These are phyloP conservation scores for Candida neerlandica DNA, from an alignment of 1,139 yeast genomes.

Conservation along the genomic window DNA sequence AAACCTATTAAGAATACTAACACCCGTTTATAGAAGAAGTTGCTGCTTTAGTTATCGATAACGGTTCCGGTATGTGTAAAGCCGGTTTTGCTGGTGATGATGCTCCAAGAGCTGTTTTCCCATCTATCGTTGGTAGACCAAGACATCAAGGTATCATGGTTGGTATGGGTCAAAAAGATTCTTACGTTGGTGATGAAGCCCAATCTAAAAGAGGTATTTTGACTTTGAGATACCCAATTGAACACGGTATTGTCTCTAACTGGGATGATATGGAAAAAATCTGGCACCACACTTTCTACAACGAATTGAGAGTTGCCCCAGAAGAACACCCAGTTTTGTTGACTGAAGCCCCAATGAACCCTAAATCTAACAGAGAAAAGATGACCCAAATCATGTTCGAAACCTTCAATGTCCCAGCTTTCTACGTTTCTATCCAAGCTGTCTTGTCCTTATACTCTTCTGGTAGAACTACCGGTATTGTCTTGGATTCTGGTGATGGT, in stretches of 20 bases:
- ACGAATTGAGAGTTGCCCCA: slow-evolving; percentile 97
- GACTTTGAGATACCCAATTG: slow-evolving; percentile 98
- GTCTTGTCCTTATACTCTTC: slow-evolving; percentile 97
- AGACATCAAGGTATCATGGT: slow-evolving; percentile 99
- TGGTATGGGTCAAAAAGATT: slow-evolving; percentile 99
- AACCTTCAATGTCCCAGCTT: slow-evolving; percentile 98
- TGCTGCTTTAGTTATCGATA: slow-evolving; percentile 90
- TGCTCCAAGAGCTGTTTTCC: slow-evolving; percentile 99
- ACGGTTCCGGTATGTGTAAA: slow-evolving; percentile 99
- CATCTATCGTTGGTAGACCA: slow-evolving; percentile 99
- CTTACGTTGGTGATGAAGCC: slow-evolving; percentile 99
- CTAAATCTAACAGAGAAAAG: slow-evolving; percentile 98
- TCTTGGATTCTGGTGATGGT: slow-evolving; percentile 99
- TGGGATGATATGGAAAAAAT: slow-evolving; percentile 99
- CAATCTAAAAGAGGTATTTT: slow-evolving; percentile 99
- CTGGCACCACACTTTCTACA: slow-evolving; percentile 98
- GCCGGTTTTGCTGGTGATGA: slow-evolving; percentile 99
- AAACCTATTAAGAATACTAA: slow-evolving; percentile 21
- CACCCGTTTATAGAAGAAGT: slow-evolving; percentile 46
- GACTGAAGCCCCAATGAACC: slow-evolving; percentile 99
- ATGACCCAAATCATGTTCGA: slow-evolving; percentile 99
- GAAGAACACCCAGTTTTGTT: slow-evolving; percentile 98
- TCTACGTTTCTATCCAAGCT: slow-evolving; percentile 98
- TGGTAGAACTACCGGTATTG: slow-evolving; percentile 99
- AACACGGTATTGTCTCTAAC: slow-evolving; percentile 99